Evolutionary conservation across 176 grass and related monocot genomes (phyloP).

Genomic region (Oryza officinalis): DNA sequence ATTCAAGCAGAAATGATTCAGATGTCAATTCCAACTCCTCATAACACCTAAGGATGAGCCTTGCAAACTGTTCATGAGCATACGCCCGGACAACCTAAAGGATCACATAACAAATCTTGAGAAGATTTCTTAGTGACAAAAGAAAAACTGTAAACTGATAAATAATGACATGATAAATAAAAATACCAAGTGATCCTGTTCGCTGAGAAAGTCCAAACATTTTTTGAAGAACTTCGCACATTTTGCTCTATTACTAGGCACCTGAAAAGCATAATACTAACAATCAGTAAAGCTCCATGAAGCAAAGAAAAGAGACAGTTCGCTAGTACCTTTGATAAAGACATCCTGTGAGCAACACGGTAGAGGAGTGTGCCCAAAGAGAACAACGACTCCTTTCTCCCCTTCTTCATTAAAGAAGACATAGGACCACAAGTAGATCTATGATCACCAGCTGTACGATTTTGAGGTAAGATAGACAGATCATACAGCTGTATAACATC

Average conservation of each 20-base stretch:
- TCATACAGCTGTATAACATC: slow-evolving; percentile 96
- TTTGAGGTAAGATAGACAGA: slow-evolving; percentile 77
- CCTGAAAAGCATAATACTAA: slow-evolving; percentile 54
- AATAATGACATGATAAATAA: slow-evolving; percentile 22
- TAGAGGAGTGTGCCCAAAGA: slow-evolving; percentile 93
- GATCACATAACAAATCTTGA: slow-evolving; percentile 7
- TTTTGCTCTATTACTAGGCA: slow-evolving; percentile 80
- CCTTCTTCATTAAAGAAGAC: slow-evolving; percentile 81
- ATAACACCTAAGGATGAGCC: slow-evolving; percentile 87
- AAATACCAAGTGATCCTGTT: slow-evolving; percentile 94
- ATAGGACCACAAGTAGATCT: slow-evolving; percentile 66
- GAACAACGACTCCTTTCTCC: slow-evolving; percentile 88
- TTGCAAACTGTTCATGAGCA: slow-evolving; percentile 98
- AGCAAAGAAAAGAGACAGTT: slow-evolving; percentile 4
- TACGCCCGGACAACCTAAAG: slow-evolving; percentile 81
- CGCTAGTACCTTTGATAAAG: slow-evolving; percentile 80
- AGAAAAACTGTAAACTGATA: slow-evolving; percentile 14
- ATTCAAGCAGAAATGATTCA: slow-evolving; percentile 83
- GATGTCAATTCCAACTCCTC: slow-evolving; percentile 91
- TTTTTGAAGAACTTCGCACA: slow-evolving; percentile 94
- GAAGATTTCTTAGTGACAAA: neutral
- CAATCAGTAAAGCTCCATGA: slow-evolving; percentile 8
- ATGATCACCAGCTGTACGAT: slow-evolving; percentile 64
- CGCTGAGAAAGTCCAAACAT: slow-evolving; percentile 90
- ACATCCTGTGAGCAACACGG: slow-evolving; percentile 96